Base-by-base conservation (phyloP, 495 filamentous ascomycete genomes). In the Xeromyces bisporus region DNA sequence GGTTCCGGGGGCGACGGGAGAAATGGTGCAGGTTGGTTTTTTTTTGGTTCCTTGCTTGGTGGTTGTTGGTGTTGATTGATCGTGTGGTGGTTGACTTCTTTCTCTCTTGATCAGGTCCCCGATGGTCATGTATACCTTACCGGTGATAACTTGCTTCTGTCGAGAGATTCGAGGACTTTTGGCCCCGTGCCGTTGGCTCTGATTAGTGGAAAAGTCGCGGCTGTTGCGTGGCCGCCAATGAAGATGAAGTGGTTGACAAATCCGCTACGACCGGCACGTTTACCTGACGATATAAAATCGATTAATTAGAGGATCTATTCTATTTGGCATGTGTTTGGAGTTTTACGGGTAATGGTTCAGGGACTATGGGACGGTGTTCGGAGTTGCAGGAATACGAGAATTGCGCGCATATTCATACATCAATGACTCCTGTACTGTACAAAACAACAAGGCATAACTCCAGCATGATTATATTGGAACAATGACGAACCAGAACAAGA, bases 101-200 rank as follows among this genome's bases (percentile, higher is more conserved):
- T 29, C 25, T 9, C 21, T 11, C 28, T 16, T 41, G 34, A 11
- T 2, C 44, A 87, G 83, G 73, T 96, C 9, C 89, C 89, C 0
- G 62, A 75, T 41, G 89, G 89, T 6, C 87, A 94, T 61, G 83
- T 80, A 41, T 94, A 80, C 66, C 53, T 92, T 7, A 70, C 70
- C 1, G 89, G 89, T 3, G 89, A 97, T 47, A 94, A 94, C 53
- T 46, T 87, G 28, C 66, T 70, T 7, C 77, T 65, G 47, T 93
- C 83, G 18, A 58, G 79, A 28, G 89, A 97, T 60, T 93, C 84
- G 34, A 71, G 89, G 41, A 58, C 67, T 18, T 92, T 75, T 54
- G 89, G 89, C 0, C 82, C 89, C 0, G 43, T 97, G 12, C 86
- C 89, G 8, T 55, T 94, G 52, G 85, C 67, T 0, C 52, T 94